Conservation (phyloP, 139 green algal genomes). For the Zygnema cylindricum region DNA sequence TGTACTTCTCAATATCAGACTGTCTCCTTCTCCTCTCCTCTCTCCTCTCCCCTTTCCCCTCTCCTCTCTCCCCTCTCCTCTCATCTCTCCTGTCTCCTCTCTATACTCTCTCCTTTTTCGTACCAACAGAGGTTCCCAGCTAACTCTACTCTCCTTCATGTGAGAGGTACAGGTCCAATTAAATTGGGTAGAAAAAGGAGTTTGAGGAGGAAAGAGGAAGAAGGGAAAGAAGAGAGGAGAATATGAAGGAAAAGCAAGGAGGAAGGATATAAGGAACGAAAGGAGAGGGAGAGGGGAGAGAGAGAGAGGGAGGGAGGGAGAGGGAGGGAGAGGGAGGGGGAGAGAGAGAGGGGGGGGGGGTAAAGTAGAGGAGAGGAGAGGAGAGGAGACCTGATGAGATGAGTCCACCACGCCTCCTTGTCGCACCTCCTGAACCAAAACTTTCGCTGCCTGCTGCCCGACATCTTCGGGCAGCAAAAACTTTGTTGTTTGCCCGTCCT, state of each 20-base stretch:
- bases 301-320: background rate
- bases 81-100: too few relatives aligned
- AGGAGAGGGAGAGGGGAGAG: background rate
- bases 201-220: background rate
- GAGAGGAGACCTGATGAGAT: conserved; percentile 67
- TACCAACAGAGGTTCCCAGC: too few relatives aligned
- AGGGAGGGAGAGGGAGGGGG: conserved; percentile 13
- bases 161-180: background rate
- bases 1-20: too few relatives aligned
- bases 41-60: too few relatives aligned
- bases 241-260: background rate
- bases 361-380: background rate
- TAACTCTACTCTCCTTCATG: background rate
- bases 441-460: conserved; percentile 75
- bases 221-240: conserved; percentile 1
- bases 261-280: background rate
- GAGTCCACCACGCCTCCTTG: conserved; percentile 88
- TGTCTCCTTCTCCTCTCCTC: too few relatives aligned
- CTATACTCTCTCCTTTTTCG: too few relatives aligned
- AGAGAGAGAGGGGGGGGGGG: background rate
- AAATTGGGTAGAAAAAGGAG: background rate
- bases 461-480: conserved; percentile 86
- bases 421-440: conserved; percentile 87
- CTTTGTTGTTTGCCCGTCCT: background rate
- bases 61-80: too few relatives aligned